Conservation (phyloP, 2,329 filamentous ascomycete genomes). For the Aspergillus sp. region DNA sequence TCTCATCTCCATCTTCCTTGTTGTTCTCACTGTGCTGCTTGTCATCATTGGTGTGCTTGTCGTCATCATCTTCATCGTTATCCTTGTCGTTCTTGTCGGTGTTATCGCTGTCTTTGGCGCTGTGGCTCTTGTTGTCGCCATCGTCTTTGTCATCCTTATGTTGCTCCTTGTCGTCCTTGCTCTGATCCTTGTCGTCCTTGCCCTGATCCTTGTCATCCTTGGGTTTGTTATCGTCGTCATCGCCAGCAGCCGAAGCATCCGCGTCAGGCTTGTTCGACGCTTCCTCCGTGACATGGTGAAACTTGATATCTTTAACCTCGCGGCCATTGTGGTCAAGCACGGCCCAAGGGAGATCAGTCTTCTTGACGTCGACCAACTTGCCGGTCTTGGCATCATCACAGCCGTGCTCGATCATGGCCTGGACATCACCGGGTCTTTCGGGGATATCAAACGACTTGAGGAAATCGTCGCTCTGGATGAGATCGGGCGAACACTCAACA, state of each 20-base stretch:
- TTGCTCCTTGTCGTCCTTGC: not conserved
- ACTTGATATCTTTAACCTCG: constrained; percentile 55
- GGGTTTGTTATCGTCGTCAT: not conserved
- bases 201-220: not conserved
- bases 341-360: constrained; percentile 48
- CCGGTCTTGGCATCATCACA: constrained; percentile 57
- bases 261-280: constrained; percentile 50
- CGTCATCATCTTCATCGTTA: not conserved
- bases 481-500: constrained; percentile 55
- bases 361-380: constrained; percentile 53
- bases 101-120: not conserved
- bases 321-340: constrained; percentile 51
- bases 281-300: constrained; percentile 46
- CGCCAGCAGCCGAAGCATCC: constrained; percentile 20
- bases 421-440: constrained; percentile 56
- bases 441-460: constrained; percentile 73
- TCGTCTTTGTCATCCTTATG: not conserved
- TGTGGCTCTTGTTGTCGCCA: not conserved
- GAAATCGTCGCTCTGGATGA: constrained; percentile 63
- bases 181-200: not conserved
- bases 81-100: not conserved
- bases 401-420: constrained; percentile 68
- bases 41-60: not conserved
- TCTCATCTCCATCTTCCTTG: too few relatives aligned
- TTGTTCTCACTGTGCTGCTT: not conserved